These are phyloP conservation scores for Fomes fomentarius DNA, from an alignment of 1,284 basidiomycete genomes.

Conservation along the genomic window DNA sequence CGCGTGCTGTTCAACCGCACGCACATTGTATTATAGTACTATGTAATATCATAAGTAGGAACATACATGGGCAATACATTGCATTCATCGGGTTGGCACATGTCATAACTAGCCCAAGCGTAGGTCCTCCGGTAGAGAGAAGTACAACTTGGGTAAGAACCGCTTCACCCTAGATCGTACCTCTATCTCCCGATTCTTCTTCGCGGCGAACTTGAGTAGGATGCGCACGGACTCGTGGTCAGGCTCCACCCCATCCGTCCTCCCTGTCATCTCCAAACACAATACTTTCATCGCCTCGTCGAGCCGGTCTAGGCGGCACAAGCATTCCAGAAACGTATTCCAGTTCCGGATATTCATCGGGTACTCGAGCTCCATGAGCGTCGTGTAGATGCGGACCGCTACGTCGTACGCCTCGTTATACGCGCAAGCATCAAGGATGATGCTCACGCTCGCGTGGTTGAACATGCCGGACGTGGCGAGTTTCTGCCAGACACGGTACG, in stretches of 20 bases:
- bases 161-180: conserved; percentile 51
- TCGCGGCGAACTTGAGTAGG: conserved; percentile 56
- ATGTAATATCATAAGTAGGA: conserved; percentile 26
- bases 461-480: conserved; percentile 62
- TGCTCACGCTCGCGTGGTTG: conserved; percentile 73
- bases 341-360: conserved; percentile 66
- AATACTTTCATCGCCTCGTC: conserved; percentile 72
- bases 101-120: background rate
- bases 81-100: conserved; percentile 8
- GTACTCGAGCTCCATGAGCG: conserved; percentile 55
- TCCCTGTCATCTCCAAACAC: conserved; percentile 65
- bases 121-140: conserved; percentile 18
- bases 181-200: conserved; percentile 44
- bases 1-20: conserved; percentile 38
- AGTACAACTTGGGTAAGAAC: conserved; percentile 61
- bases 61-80: conserved; percentile 15
- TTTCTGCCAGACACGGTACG: conserved; percentile 82
- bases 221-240: conserved; percentile 52
- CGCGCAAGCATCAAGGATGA: conserved; percentile 86
- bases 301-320: conserved; percentile 72
- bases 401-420: conserved; percentile 53
- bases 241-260: conserved; percentile 44
- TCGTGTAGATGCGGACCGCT: conserved; percentile 56
- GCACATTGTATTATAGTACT: conserved; percentile 32
- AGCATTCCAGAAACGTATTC: conserved; percentile 85